Percentiles rank a stretch among this genome's conserved stretches.
Conservation (phyloP, 1,284 basidiomycete genomes). For the Sporisorium iseilematis-ciliati region DNA sequence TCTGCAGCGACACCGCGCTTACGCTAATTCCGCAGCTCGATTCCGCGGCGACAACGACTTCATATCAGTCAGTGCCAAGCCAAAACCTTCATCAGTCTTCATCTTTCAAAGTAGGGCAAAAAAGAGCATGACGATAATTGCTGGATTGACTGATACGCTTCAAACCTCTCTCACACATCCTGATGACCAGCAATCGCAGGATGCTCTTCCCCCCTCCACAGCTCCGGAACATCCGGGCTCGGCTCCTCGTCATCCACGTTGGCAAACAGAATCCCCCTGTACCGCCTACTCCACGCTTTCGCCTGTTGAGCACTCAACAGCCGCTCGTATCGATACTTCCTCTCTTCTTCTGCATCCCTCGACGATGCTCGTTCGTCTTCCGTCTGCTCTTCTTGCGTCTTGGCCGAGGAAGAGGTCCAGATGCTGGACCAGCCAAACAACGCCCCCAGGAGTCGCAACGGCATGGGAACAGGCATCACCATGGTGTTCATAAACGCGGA, state of each 20-base stretch:
- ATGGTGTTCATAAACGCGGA: constrained; percentile 52
- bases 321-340: constrained; percentile 43
- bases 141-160: too few species aligned
- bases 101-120: too few species aligned
- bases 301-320: constrained; percentile 52
- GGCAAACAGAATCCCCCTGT: constrained; percentile 46
- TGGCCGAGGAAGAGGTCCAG: constrained; percentile 14
- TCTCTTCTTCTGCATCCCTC: constrained; percentile 31
- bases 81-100: too few species aligned
- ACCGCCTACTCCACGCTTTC: constrained; percentile 49
- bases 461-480: constrained; percentile 55
- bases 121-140: background rate
- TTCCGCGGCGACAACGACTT: background rate
- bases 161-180: constrained; percentile 6
- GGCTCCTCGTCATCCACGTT: constrained; percentile 49
- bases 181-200: constrained; percentile 38
- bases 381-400: background rate
- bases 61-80: too few species aligned
- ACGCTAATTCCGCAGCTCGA: background rate
- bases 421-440: constrained; percentile 43
- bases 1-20: too few species aligned
- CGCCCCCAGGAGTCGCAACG: constrained; percentile 41
- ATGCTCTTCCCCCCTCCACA: constrained; percentile 53
- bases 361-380: constrained; percentile 8
- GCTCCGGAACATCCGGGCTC: constrained; percentile 41